Evolutionary conservation across 176 grass and related monocot genomes (phyloP).

Genomic region (Triticum urartu): DNA sequence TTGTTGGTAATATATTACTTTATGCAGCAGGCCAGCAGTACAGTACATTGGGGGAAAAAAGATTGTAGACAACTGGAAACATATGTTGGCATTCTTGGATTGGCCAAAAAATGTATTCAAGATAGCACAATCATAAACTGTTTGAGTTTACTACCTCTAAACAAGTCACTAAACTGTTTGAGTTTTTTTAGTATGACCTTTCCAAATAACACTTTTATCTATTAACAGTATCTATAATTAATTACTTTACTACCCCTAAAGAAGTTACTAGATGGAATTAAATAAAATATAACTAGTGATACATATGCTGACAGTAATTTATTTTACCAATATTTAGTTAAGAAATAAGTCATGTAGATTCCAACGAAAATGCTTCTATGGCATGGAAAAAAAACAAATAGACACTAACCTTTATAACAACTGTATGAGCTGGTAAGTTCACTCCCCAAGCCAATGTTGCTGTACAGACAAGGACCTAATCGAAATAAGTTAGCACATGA

Average conservation of each 20-base stretch:
- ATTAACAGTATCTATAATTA: not conserved
- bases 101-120: not conserved
- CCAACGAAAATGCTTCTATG: constrained; percentile 3
- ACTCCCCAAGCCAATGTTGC: constrained; percentile 99
- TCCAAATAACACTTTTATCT: not conserved
- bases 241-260: constrained; percentile 9
- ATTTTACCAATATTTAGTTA: constrained; percentile 8
- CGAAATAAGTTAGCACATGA: constrained; percentile 36
- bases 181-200: not conserved
- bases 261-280: constrained; percentile 12
- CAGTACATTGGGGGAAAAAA: not conserved
- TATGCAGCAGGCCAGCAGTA: not conserved
- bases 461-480: constrained; percentile 94
- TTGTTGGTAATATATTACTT: constrained; percentile 11
- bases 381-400: not conserved
- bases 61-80: constrained; percentile 20
- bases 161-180: not conserved
- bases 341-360: not conserved
- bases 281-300: constrained; percentile 18
- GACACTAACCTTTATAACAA: constrained; percentile 85
- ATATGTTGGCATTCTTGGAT: constrained; percentile 4
- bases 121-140: not conserved
- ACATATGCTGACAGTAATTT: constrained; percentile 18
- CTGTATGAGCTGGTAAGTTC: constrained; percentile 95
- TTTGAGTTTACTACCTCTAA: constrained; percentile 16